A percentile compares a stretch with the other conserved stretches of the same genome.
Conservation (phyloP, 208 protist species). For the Leishmania lainsoni region DNA sequence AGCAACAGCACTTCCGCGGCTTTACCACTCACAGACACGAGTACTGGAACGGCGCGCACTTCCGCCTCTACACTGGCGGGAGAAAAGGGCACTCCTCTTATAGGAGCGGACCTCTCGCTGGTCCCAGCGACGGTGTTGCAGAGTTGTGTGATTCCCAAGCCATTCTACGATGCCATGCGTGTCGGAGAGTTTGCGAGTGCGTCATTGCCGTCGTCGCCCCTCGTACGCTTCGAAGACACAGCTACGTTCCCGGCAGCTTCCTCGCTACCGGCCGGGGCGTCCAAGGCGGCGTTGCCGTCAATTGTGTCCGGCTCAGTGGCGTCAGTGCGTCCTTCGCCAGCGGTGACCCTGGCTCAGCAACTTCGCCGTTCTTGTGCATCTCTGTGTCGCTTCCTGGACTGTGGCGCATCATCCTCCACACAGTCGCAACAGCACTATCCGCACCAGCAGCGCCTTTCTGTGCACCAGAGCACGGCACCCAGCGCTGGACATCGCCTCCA, state of each 20-base stretch:
- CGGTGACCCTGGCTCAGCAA: constrained; percentile 8
- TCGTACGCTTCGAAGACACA: neutral
- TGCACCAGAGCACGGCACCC: neutral
- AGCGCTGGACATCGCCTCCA: constrained; percentile 35
- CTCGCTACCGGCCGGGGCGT: neutral
- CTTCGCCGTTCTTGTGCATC: constrained; percentile 8
- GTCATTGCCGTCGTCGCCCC: neutral
- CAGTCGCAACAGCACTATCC: neutral
- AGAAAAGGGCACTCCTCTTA: constrained; percentile 8
- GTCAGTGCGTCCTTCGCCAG: neutral
- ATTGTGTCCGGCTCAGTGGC: too few species aligned
- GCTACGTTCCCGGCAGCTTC: neutral
- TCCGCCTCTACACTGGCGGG: constrained; percentile 1
- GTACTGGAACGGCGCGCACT: neutral
- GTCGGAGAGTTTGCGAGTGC: neutral
- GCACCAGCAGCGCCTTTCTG: constrained; percentile 1
- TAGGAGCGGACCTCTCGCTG: neutral
- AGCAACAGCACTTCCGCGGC: constrained; percentile 1
- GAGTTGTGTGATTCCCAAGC: neutral
- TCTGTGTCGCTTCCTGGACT: constrained; percentile 7
- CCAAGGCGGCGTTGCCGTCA: neutral
- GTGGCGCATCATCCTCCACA: neutral
- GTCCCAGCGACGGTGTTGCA: neutral
- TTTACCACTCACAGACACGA: constrained; percentile 3
- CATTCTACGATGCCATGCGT: neutral